Base-by-base conservation (phyloP, 2,329 filamentous ascomycete genomes). In the Blumeria graminis region DNA sequence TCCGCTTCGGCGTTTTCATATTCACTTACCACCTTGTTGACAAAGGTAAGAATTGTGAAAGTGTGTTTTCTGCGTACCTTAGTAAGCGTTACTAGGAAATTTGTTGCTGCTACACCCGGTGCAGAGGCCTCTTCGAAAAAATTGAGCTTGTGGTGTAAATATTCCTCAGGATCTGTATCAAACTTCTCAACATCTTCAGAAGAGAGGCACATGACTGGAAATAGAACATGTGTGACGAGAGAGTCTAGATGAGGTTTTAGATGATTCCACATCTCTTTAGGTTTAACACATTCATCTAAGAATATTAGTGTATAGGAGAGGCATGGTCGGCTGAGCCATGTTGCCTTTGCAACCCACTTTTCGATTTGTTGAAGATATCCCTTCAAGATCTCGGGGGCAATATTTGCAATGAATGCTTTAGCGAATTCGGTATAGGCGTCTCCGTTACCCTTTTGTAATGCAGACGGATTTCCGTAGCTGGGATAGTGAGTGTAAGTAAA, bases 61-160 rank as follows among this genome's bases (percentile, higher is more conserved):
- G 89, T 95, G 69, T 96, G 87, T 73, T 95, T 94, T 71, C 90
- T 84, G 63, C 92, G 81, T 64, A 84, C 81, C 74, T 96, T 96
- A 61, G 92, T 95, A 57, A 98, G 76, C 56, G 88, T 90, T 59
- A 95, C 85, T 55, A 98, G 74, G 74, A 98, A 96, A 70, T 95
- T 96, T 14, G 89, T 95, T 3, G 92, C 92, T 3, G 92, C 86
- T 57, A 96, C 86, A 68, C 96, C 92, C 6, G 92, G 92, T 14
- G 92, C 83, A 0, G 90, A 94, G 4, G 94, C 86, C 66, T 98
- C 92, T 69, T 98, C 92, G 68, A 94, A 98, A 67, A 90, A 95
- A 70, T 96, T 98, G 58, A 98, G 76, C 69, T 95, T 96, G 57
- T 92, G 81, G 72, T 98, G 92, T 43, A 98, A 79, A 67, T 96